Conservation (phyloP, 352 stramenopile genomes). For the Paralagenidium karlingii region DNA sequence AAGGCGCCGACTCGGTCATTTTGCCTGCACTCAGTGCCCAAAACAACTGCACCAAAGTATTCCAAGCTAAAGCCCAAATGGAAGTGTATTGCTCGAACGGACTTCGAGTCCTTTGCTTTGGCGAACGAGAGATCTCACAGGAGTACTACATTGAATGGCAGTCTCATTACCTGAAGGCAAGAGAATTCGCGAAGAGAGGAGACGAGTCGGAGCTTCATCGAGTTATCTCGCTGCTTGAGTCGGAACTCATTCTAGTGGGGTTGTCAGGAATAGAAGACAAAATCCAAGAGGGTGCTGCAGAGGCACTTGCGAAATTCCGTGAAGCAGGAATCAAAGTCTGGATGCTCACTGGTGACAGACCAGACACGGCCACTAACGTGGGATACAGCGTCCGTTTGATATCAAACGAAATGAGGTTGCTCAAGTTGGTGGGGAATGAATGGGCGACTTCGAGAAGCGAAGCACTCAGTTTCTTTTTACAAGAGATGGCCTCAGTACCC, state of each 20-base stretch:
- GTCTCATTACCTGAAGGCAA: conserved; percentile 13
- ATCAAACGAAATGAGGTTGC: conserved; percentile 31
- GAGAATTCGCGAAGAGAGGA: conserved; percentile 7
- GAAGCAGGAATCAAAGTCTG: conserved; percentile 58
- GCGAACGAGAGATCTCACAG: conserved; percentile 28
- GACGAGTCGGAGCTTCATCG: conserved; percentile 40
- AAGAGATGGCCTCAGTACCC: conserved; percentile 8
- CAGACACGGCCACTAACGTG: conserved; percentile 55
- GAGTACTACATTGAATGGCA: conserved; percentile 45
- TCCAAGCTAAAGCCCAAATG: conserved; percentile 28
- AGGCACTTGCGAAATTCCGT: conserved; percentile 42
- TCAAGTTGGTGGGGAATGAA: conserved; percentile 19
- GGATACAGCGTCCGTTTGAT: conserved; percentile 36
- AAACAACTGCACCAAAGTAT: conserved; percentile 13
- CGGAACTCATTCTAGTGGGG: conserved; percentile 28
- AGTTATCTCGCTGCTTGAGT: conserved; percentile 38
- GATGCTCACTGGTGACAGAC: conserved; percentile 58
- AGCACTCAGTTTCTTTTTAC: conserved; percentile 11
- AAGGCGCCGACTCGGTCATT: conserved; percentile 86
- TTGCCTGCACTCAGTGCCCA: conserved; percentile 23
- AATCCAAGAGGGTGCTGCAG: conserved; percentile 39
- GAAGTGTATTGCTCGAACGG: conserved; percentile 40
- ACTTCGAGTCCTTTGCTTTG: conserved; percentile 61
- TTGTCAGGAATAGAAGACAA: conserved; percentile 58
- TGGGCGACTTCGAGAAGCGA: conserved; percentile 9